Base-by-base conservation (phyloP, 2,329 filamentous ascomycete genomes). In the Neonectria hederae region DNA sequence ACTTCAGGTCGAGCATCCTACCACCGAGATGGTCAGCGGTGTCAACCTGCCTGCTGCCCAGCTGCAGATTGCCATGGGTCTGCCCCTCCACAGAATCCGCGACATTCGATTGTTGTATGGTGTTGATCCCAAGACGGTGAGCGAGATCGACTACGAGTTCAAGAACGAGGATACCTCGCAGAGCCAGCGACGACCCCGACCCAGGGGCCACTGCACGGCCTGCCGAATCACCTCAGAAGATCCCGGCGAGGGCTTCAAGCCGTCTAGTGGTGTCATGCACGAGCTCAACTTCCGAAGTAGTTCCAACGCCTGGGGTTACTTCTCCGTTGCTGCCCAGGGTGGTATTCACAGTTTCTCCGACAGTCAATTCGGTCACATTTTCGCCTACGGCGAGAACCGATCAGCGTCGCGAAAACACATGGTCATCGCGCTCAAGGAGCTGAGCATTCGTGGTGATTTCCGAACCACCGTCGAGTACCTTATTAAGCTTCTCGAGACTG, bases 301-400 rank as follows among this genome's bases (percentile, higher is more conserved):
- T 79, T 98, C 96, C 68, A 99, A 99, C 73, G 96, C 98, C 61
- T 99, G 96, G 96, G 96, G 96, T 86, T 99, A 99, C 83, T 99
- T 99, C 89, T 99, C 96, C 57, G 96, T 99, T 79, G 93, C 94
- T 83, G 96, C 94, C 10, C 91, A 94, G 60, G 95, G 94, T 83
- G 94, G 94, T 81, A 99, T 99, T 71, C 96, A 99, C 88, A 97
- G 93, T 81, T 99, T 97, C 87, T 98, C 96, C 8, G 96, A 99
- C 84, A 97, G 92, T 76, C 96, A 99, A 78, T 99, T 99, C 74
- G 96, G 96, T 82, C 96, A 99, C 83, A 99, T 99, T 73, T 99
- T 99, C 80, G 97, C 96, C 56, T 99, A 98, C 74, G 96, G 96
- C 66, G 96, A 99, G 86, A 99, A 97, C 84, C 90, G 96, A 79